Evolutionary conservation across 768 basidiomycete species (phyloP).

Genomic region (Amanita polypyramis): DNA sequence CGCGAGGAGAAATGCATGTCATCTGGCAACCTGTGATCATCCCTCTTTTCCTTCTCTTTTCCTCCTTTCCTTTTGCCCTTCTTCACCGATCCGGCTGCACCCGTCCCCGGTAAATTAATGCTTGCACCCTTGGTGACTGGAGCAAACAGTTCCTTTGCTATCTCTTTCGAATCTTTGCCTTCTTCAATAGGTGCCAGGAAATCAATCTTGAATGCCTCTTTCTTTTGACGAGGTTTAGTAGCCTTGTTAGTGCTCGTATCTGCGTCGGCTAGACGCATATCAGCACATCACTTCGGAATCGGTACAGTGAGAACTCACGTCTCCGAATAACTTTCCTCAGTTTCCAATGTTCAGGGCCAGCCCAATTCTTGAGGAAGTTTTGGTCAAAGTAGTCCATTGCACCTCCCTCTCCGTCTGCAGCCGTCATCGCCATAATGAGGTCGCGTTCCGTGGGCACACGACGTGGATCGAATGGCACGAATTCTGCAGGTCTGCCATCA

Average conservation of each 20-base stretch:
- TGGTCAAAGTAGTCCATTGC: slow-evolving; percentile 88
- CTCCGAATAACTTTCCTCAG: slow-evolving; percentile 69
- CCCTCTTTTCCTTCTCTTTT: slow-evolving; percentile 52
- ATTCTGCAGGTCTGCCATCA: slow-evolving; percentile 32
- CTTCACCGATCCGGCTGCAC: slow-evolving; percentile 27
- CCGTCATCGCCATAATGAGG: slow-evolving; percentile 79
- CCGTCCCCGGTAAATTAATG: slow-evolving; percentile 56
- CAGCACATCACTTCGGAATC: slow-evolving; percentile 1
- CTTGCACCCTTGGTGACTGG: slow-evolving; percentile 61
- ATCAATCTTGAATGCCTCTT: slow-evolving; percentile 77
- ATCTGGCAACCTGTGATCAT: slow-evolving; percentile 78
- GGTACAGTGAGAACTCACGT: slow-evolving; percentile 35
- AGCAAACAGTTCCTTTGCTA: slow-evolving; percentile 66
- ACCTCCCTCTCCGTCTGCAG: slow-evolving; percentile 41
- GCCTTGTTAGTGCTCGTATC: slow-evolving; percentile 31
- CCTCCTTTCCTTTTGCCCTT: slow-evolving; percentile 34
- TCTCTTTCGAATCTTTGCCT: slow-evolving; percentile 48
- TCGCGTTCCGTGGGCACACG: slow-evolving; percentile 67
- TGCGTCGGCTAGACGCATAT: slow-evolving; percentile 15
- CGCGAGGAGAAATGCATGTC: slow-evolving; percentile 96
- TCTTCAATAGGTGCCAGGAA: slow-evolving; percentile 50
- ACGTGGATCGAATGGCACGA: slow-evolving; percentile 80
- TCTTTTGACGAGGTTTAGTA: slow-evolving; percentile 54
- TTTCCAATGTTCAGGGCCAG: slow-evolving; percentile 99
- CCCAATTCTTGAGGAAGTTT: slow-evolving; percentile 88